phyloP scores from a whole-genome alignment of 345 rosid genomes.

The Arabidopsis suecica region DNA sequence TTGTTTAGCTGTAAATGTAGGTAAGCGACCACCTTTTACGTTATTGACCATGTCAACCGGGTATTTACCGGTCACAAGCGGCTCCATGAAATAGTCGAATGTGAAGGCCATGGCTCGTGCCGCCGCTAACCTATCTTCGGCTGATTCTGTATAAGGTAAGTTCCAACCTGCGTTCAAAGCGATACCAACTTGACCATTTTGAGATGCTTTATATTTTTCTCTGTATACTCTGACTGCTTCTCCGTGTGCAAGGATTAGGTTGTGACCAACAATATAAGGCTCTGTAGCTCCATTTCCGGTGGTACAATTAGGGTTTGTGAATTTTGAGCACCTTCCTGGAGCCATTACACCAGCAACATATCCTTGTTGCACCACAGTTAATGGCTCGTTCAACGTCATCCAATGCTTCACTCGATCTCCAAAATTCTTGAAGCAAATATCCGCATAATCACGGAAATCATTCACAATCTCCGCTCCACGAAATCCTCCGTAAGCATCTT shows the following conservation, averaged over 20 bases:
- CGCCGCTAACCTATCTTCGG: background rate
- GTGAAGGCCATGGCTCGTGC: slow-evolving; percentile 22
- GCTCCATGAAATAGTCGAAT: slow-evolving; percentile 16
- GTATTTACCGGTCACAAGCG: slow-evolving; percentile 2
- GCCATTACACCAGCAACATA: background rate
- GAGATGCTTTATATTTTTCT: background rate
- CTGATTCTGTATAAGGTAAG: background rate
- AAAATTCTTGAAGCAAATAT: slow-evolving; percentile 10
- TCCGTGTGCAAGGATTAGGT: slow-evolving; percentile 11
- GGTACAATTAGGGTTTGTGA: slow-evolving; percentile 21
- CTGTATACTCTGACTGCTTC: background rate
- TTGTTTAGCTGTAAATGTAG: background rate
- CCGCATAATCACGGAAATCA: background rate
- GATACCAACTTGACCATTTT: slow-evolving; percentile 19
- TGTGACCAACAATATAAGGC: slow-evolving; percentile 5
- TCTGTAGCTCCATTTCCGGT: slow-evolving; percentile 8
- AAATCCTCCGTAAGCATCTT: slow-evolving; percentile 19
- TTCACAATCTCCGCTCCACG: background rate
- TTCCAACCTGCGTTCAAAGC: slow-evolving; percentile 2
- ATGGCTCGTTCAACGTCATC: slow-evolving; percentile 1
- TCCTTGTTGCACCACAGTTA: slow-evolving; percentile 17
- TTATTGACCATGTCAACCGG: slow-evolving; percentile 1
- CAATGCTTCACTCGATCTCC: slow-evolving; percentile 18
- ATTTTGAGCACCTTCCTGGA: slow-evolving; percentile 20
- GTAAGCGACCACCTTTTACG: background rate